A percentile compares a stretch with the other conserved stretches of the same genome.
phyloP scores from a whole-genome alignment of 306 rosid genomes.

The Vigna trinervia region DNA sequence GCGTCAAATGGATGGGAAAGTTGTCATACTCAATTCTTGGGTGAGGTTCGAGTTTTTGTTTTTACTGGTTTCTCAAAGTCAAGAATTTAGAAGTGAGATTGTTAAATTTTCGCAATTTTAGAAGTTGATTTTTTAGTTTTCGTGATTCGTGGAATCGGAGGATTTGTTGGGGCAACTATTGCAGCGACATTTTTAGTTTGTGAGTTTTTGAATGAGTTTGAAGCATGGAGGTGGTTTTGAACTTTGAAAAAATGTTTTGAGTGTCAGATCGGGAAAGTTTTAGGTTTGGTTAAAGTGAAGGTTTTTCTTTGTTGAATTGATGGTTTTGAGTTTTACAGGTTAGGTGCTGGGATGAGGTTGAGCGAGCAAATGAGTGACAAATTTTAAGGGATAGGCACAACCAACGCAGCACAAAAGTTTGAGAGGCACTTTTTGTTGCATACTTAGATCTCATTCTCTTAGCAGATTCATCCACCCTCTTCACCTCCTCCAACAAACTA shows the following conservation, averaged over 20 bases:
- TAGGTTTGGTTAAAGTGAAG: slow-evolving; percentile 30
- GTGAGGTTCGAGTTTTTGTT: slow-evolving; percentile 1
- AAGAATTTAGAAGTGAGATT: neutral
- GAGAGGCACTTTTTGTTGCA: slow-evolving; percentile 43
- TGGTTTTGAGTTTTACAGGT: slow-evolving; percentile 39
- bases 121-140: neutral
- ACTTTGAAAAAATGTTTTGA: slow-evolving; percentile 23
- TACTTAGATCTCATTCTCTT: slow-evolving; percentile 64
- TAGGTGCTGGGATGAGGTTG: slow-evolving; percentile 38
- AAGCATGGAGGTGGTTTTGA: slow-evolving; percentile 9
- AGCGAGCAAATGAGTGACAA: slow-evolving; percentile 48
- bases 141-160: slow-evolving; percentile 26
- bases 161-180: slow-evolving; percentile 37
- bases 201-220: neutral
- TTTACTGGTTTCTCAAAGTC: neutral
- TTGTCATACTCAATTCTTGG: neutral
- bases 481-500: slow-evolving; percentile 85
- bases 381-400: slow-evolving; percentile 43
- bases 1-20: slow-evolving; percentile 1
- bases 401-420: slow-evolving; percentile 48
- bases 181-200: neutral
- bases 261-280: slow-evolving; percentile 43
- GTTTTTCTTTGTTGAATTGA: slow-evolving; percentile 36
- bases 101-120: neutral
- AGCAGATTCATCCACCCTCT: slow-evolving; percentile 86